Conservation (phyloP, 2,329 filamentous ascomycete species). For the Penicillium sp. region DNA sequence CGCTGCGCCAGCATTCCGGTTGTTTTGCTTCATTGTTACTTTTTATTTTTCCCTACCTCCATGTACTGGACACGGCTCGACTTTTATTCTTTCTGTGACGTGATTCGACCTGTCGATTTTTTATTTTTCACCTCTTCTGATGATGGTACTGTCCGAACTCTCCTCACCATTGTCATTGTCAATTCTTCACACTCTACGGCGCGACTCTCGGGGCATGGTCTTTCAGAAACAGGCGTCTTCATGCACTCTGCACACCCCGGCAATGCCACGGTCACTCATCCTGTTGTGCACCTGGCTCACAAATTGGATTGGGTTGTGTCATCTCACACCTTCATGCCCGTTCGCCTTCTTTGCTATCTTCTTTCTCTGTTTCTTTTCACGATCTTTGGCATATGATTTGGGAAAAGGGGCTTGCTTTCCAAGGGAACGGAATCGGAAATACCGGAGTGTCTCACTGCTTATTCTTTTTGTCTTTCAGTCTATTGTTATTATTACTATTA, state of each 20-base stretch:
- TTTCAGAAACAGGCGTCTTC: conserved; percentile 13
- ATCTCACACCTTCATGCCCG: neutral
- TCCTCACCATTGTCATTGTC: conserved; percentile 10
- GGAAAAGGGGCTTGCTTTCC: conserved; percentile 4
- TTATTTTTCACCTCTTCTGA: conserved; percentile 16
- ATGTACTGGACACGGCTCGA: conserved; percentile 5
- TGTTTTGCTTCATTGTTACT: conserved; percentile 8
- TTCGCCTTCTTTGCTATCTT: conserved; percentile 7
- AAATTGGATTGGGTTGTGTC: conserved; percentile 1
- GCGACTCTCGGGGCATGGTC: conserved; percentile 7
- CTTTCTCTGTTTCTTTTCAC: conserved; percentile 5
- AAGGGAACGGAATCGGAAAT: conserved; percentile 13
- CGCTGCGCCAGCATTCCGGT: conserved; percentile 25
- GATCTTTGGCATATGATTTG: conserved; percentile 19
- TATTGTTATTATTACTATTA: neutral
- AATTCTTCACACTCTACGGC: conserved; percentile 7
- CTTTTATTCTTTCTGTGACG: conserved; percentile 8
- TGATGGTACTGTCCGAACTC: conserved; percentile 6
- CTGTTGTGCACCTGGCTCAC: neutral
- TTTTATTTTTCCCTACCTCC: conserved; percentile 8
- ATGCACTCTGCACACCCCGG: conserved; percentile 3
- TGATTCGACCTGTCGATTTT: conserved; percentile 9
- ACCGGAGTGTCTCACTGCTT: conserved; percentile 11
- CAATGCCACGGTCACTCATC: neutral
- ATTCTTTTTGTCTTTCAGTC: conserved; percentile 2